phyloP scores from a whole-genome alignment of 495 filamentous ascomycete species.

The Podospora pseudopauciseta region DNA sequence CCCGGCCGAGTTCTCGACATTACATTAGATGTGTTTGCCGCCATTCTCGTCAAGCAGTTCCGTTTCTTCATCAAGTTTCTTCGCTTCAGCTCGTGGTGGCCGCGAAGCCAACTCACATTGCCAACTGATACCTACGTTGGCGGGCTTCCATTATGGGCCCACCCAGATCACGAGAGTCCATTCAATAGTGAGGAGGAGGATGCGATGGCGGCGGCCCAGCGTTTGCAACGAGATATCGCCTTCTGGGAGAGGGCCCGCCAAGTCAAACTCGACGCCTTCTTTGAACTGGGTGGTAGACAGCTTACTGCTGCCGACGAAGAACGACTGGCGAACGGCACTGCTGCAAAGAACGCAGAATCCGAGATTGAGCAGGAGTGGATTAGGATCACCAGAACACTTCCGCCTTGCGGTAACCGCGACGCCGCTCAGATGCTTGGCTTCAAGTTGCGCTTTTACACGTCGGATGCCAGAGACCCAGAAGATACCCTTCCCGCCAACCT shows the following conservation, averaged over 20 bases:
- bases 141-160: slow-evolving; percentile 76
- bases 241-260: slow-evolving; percentile 83
- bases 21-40: slow-evolving; percentile 50
- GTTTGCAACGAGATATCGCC: slow-evolving; percentile 59
- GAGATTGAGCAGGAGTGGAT: slow-evolving; percentile 66
- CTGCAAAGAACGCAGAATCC: slow-evolving; percentile 40
- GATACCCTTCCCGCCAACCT: slow-evolving; percentile 84
- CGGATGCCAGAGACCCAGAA: slow-evolving; percentile 58
- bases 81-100: slow-evolving; percentile 95
- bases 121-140: slow-evolving; percentile 36
- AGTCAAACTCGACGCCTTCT: slow-evolving; percentile 77
- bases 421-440: slow-evolving; percentile 95
- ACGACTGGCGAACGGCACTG: slow-evolving; percentile 43
- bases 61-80: slow-evolving; percentile 91
- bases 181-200: slow-evolving; percentile 62
- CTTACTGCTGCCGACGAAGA: slow-evolving; percentile 49
- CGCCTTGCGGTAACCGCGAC: slow-evolving; percentile 79
- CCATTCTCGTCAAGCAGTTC: slow-evolving; percentile 52
- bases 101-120: slow-evolving; percentile 52
- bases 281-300: slow-evolving; percentile 69
- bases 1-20: slow-evolving; percentile 91
- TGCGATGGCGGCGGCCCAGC: slow-evolving; percentile 45
- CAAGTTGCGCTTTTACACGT: slow-evolving; percentile 91
- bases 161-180: slow-evolving; percentile 61
- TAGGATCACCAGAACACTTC: slow-evolving; percentile 69